phyloP scores from a whole-genome alignment of 495 filamentous ascomycete species.

The Penicillium cosmopolitanum region DNA sequence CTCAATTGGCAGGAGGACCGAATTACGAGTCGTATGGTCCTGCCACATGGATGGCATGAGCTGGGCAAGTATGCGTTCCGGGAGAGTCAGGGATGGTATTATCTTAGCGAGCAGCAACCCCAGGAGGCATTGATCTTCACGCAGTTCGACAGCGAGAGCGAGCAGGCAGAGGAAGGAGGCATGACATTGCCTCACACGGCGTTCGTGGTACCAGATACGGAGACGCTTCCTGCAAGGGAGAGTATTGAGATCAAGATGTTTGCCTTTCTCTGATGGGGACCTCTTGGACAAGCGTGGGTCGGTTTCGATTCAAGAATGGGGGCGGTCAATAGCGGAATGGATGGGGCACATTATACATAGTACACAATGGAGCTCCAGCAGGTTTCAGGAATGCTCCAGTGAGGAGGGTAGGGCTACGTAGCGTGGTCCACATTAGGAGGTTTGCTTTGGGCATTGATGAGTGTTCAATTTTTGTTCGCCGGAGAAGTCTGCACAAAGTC shows the following conservation, averaged over 20 bases:
- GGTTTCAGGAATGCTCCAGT: slow-evolving; percentile 7
- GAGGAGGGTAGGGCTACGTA: neutral
- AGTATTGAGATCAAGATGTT: slow-evolving; percentile 55
- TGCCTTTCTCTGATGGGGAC: slow-evolving; percentile 20
- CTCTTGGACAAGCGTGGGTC: slow-evolving; percentile 11
- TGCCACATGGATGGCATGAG: slow-evolving; percentile 23
- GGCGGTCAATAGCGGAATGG: neutral
- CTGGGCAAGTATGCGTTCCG: slow-evolving; percentile 19
- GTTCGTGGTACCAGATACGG: slow-evolving; percentile 48
- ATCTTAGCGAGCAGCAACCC: slow-evolving; percentile 26
- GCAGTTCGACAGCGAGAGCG: slow-evolving; percentile 39
- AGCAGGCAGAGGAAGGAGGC: slow-evolving; percentile 16
- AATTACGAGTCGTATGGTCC: slow-evolving; percentile 15
- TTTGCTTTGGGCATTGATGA: neutral
- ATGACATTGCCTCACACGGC: slow-evolving; percentile 53
- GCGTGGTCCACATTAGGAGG: neutral
- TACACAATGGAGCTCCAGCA: slow-evolving; percentile 2
- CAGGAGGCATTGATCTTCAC: slow-evolving; percentile 36
- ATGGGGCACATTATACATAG: neutral
- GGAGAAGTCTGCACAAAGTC: neutral
- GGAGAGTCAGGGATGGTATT: slow-evolving; percentile 33
- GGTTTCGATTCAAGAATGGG: neutral
- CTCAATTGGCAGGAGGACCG: slow-evolving; percentile 23
- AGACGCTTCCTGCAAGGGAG: slow-evolving; percentile 48
- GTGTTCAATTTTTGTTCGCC: neutral